A percentile compares a stretch with the other conserved stretches of the same genome.
These are phyloP conservation scores for Phyllosticta citrichinensis DNA, from an alignment of 2,329 filamentous ascomycete species.

Conservation along the genomic window DNA sequence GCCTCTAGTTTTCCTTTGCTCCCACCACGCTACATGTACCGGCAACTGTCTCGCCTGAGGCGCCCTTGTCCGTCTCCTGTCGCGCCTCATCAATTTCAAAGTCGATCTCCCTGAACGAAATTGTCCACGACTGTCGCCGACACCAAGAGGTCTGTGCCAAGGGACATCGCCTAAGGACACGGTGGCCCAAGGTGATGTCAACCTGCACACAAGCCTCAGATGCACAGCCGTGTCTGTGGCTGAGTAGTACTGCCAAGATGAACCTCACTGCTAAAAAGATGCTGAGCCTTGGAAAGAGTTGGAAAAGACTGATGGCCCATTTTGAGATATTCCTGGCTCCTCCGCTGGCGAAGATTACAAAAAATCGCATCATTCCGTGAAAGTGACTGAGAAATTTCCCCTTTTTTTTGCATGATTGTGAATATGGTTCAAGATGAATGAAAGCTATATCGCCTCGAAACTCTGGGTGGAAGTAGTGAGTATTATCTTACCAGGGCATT, in stretches of 20 bases:
- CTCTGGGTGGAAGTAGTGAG: too few species aligned
- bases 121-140: background rate
- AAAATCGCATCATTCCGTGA: too few species aligned
- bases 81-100: constrained; percentile 1
- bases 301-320: too few species aligned
- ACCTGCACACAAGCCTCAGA: background rate
- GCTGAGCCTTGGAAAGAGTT: too few species aligned
- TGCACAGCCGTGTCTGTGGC: background rate
- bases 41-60: background rate
- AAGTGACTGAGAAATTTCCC: too few species aligned
- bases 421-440: too few species aligned
- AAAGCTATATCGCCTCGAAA: too few species aligned
- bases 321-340: too few species aligned
- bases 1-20: background rate
- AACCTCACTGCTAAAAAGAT: background rate
- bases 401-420: too few species aligned
- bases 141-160: background rate
- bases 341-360: too few species aligned
- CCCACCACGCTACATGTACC: background rate
- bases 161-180: background rate
- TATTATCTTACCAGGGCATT: too few species aligned
- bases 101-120: constrained; percentile 8
- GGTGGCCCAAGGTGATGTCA: background rate
- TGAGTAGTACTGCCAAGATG: background rate
- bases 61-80: background rate